These are phyloP conservation scores for Cyberlindnera veronae DNA, from an alignment of 805 yeast species.

Conservation along the genomic window DNA sequence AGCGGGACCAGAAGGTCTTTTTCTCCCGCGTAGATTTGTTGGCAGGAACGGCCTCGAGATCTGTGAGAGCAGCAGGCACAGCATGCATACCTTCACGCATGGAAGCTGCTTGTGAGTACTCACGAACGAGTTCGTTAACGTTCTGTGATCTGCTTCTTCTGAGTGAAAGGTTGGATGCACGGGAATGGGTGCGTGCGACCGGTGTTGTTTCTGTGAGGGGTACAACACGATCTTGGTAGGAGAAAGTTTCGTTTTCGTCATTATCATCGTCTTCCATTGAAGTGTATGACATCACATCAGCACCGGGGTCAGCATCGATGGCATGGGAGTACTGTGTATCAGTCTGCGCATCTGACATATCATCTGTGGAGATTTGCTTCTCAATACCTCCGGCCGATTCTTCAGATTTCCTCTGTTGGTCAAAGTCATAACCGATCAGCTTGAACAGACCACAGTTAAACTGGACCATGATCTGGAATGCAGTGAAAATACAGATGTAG, in stretches of 20 bases:
- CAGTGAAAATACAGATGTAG: conserved; percentile 71
- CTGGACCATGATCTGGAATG: conserved; percentile 55
- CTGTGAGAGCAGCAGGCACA: conserved; percentile 22
- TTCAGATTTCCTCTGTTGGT: conserved; percentile 10
- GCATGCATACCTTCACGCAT: conserved; percentile 17
- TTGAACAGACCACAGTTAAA: conserved; percentile 77
- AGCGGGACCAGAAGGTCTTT: not conserved
- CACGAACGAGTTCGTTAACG: conserved; percentile 44
- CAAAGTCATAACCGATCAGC: conserved; percentile 62
- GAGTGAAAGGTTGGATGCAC: conserved; percentile 11
- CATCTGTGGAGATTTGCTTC: not conserved
- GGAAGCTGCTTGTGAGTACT: conserved; percentile 34
- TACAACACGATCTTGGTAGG: conserved; percentile 1
- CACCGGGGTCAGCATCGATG: not conserved
- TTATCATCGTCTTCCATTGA: not conserved
- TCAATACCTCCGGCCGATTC: not conserved
- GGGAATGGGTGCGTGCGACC: conserved; percentile 14
- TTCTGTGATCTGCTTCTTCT: conserved; percentile 29
- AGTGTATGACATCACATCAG: not conserved
- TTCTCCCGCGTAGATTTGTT: not conserved
- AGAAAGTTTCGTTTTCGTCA: not conserved
- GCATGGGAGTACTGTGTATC: not conserved
- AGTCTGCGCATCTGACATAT: not conserved
- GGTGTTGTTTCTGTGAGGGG: not conserved
- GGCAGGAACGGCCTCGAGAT: conserved; percentile 14